Evolutionary conservation across 208 protist genomes (phyloP).

Genomic region (Leishmania tarentolae): DNA sequence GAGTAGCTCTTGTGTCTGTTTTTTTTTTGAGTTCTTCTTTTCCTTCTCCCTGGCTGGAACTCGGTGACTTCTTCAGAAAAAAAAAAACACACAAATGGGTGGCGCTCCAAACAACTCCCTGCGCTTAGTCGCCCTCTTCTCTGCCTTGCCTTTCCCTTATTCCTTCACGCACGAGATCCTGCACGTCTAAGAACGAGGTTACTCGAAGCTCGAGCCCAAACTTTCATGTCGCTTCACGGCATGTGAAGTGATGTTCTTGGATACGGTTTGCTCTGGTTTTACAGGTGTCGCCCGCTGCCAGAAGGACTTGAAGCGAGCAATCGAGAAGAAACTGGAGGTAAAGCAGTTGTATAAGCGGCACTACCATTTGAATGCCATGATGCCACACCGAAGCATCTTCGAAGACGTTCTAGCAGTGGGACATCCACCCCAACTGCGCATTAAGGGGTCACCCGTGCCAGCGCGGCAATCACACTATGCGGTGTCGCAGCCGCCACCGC

Average conservation of each 20-base stretch:
- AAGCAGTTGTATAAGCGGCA: conserved; percentile 11
- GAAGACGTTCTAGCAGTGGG: too few species aligned
- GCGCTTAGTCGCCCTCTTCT: background rate
- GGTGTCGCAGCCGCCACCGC: background rate
- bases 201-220: too few species aligned
- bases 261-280: background rate
- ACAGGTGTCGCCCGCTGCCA: background rate
- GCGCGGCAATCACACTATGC: background rate
- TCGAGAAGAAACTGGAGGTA: conserved; percentile 33
- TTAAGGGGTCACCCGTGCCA: background rate
- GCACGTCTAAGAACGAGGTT: background rate
- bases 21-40: background rate
- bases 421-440: background rate
- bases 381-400: too few species aligned
- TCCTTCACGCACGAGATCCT: background rate
- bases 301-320: conserved; percentile 19
- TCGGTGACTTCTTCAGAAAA: background rate
- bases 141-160: background rate
- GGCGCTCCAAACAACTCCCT: background rate
- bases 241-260: background rate
- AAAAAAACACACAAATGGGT: background rate
- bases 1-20: background rate
- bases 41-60: background rate
- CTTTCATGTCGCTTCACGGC: background rate
- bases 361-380: background rate